Percentiles rank a stretch among this genome's conserved stretches.
These are phyloP conservation scores for Orbilia oligospora DNA, from an alignment of 2,329 filamentous ascomycete genomes.

Conservation along the genomic window DNA sequence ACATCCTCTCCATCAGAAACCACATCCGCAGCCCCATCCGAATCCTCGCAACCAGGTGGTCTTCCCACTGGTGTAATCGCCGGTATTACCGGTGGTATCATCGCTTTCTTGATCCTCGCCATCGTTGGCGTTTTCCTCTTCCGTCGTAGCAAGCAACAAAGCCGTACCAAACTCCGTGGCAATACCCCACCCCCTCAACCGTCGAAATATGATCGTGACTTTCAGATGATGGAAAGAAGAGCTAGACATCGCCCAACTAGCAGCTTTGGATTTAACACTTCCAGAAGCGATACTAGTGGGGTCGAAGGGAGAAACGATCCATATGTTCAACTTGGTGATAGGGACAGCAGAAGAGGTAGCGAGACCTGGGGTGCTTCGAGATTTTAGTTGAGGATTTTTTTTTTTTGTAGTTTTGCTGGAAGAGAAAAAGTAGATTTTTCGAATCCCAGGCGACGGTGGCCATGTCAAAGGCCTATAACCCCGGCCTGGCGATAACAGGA, in stretches of 20 bases:
- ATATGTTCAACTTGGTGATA: conserved; percentile 49
- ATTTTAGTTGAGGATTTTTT: conserved; percentile 43
- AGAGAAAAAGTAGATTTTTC: background rate
- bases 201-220: conserved; percentile 58
- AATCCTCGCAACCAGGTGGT: background rate
- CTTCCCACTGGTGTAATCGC: conserved; percentile 29
- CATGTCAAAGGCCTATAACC: background rate
- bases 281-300: conserved; percentile 53
- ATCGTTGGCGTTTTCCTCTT: conserved; percentile 52
- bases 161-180: conserved; percentile 33
- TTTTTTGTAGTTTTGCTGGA: conserved; percentile 17
- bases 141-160: conserved; percentile 44
- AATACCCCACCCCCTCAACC: conserved; percentile 29
- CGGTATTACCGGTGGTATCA: conserved; percentile 43
- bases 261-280: conserved; percentile 59
- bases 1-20: conserved; percentile 23
- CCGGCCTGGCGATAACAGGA: background rate
- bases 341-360: conserved; percentile 44
- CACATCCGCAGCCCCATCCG: background rate
- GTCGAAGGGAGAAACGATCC: conserved; percentile 44
- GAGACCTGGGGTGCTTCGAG: conserved; percentile 52
- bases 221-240: conserved; percentile 59
- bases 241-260: conserved; percentile 49
- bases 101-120: conserved; percentile 36
- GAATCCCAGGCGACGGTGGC: conserved; percentile 7